Conservation (phyloP, 2,329 filamentous ascomycete species). For the Lecanicillium sp. region DNA sequence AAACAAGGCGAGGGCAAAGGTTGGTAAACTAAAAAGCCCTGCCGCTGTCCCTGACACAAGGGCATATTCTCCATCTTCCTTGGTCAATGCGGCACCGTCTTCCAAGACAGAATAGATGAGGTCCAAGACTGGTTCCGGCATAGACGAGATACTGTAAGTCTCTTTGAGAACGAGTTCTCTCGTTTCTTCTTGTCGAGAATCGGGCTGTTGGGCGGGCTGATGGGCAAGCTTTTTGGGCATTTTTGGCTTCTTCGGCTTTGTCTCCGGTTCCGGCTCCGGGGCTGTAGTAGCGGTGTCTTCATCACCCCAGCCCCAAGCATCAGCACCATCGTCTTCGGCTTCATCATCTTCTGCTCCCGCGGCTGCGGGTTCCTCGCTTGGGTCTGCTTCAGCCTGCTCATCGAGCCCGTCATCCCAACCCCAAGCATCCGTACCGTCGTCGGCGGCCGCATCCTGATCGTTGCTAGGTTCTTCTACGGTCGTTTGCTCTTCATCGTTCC, state of each 20-base stretch:
- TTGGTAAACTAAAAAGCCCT: slow-evolving; percentile 65
- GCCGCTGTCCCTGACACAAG: slow-evolving; percentile 60
- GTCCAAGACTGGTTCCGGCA: slow-evolving; percentile 70
- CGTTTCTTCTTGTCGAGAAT: slow-evolving; percentile 24
- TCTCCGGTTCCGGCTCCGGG: slow-evolving; percentile 16
- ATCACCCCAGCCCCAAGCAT: slow-evolving; percentile 83
- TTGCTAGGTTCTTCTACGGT: slow-evolving; percentile 14
- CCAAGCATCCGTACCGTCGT: slow-evolving; percentile 62
- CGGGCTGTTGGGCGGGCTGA: slow-evolving; percentile 4
- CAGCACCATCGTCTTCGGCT: slow-evolving; percentile 43
- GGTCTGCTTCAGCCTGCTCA: slow-evolving; percentile 19
- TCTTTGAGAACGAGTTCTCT: slow-evolving; percentile 74
- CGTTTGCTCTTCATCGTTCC: slow-evolving; percentile 60
- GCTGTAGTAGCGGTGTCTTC: slow-evolving; percentile 38
- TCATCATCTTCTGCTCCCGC: slow-evolving; percentile 15
- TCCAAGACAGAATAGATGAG: slow-evolving; percentile 54
- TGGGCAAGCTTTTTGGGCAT: neutral
- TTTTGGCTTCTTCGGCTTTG: slow-evolving; percentile 10
- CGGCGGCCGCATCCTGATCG: slow-evolving; percentile 18
- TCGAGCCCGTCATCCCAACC: slow-evolving; percentile 71
- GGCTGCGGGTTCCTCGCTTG: slow-evolving; percentile 11
- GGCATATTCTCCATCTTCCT: slow-evolving; percentile 39
- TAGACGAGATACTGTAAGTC: slow-evolving; percentile 79
- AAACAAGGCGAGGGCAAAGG: slow-evolving; percentile 69
- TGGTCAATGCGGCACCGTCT: slow-evolving; percentile 54